These are phyloP conservation scores for Marasmius oreades DNA, from an alignment of 1,284 basidiomycete species.

Conservation along the genomic window DNA sequence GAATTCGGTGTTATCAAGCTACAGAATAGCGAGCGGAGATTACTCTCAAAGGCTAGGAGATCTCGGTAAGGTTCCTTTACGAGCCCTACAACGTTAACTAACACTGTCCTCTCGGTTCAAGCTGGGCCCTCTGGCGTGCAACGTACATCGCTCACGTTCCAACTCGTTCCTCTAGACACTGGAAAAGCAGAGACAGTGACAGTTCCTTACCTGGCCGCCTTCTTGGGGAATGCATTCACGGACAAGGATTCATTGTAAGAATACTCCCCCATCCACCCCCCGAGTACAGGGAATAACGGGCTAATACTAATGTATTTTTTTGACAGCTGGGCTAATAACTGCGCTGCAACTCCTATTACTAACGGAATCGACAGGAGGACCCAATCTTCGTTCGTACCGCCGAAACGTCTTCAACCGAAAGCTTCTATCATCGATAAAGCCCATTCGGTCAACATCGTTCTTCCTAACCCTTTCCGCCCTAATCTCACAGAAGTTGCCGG, in stretches of 20 bases:
- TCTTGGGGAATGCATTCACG: slow-evolving; percentile 45
- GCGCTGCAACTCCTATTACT: slow-evolving; percentile 47
- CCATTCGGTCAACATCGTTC: slow-evolving; percentile 37
- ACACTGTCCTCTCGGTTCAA: slow-evolving; percentile 8
- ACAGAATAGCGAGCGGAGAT: slow-evolving; percentile 42
- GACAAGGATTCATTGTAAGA: slow-evolving; percentile 51
- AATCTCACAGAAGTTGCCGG: slow-evolving; percentile 42
- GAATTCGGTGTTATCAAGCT: slow-evolving; percentile 61
- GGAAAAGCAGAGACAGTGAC: slow-evolving; percentile 45
- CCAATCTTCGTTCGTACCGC: slow-evolving; percentile 12
- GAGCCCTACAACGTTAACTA: background rate
- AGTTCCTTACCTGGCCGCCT: slow-evolving; percentile 51
- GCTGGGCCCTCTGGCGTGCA: slow-evolving; percentile 51
- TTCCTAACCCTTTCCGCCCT: slow-evolving; percentile 49
- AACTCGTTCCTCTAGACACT: slow-evolving; percentile 43
- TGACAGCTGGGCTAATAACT: slow-evolving; percentile 63
- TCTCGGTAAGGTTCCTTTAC: background rate
- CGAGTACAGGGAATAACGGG: background rate
- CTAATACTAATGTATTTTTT: background rate
- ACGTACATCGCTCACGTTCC: slow-evolving; percentile 42
- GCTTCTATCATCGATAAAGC: slow-evolving; percentile 45
- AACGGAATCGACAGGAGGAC: slow-evolving; percentile 52
- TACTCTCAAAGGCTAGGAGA: slow-evolving; percentile 55
- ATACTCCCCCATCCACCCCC: slow-evolving; percentile 8
- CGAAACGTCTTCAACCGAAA: slow-evolving; percentile 22